These are phyloP conservation scores for Ceratocystis ficicola DNA, from an alignment of 2,329 filamentous ascomycete genomes.

Conservation along the genomic window DNA sequence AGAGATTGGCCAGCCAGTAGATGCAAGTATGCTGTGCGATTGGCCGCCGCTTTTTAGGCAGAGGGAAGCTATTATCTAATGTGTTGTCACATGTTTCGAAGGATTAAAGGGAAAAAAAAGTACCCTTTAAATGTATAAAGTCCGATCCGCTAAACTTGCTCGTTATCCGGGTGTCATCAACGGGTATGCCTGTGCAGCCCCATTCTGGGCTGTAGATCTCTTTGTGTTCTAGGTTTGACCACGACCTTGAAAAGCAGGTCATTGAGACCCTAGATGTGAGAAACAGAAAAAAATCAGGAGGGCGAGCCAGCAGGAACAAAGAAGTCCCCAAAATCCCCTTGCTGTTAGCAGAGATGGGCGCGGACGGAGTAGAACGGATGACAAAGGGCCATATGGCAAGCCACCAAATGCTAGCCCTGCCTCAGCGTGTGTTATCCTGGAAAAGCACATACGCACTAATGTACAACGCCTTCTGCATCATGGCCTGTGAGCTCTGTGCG, in stretches of 20 bases:
- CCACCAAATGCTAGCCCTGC: not conserved
- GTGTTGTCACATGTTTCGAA: no score
- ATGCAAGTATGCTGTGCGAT: not conserved
- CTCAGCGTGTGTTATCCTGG: not conserved
- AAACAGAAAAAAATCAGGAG: not conserved
- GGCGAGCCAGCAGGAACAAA: not conserved
- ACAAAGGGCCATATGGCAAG: conserved; percentile 6
- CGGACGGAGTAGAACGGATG: not conserved
- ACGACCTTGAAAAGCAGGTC: not conserved
- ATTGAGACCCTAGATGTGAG: not conserved
- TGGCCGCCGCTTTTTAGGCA: not conserved
- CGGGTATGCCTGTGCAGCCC: not conserved
- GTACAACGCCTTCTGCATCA: not conserved
- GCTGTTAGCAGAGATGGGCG: not conserved
- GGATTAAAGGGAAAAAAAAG: no score
- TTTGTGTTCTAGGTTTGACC: not conserved
- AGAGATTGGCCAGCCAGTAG: not conserved
- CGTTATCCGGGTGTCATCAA: not conserved
- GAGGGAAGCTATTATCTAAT: no score
- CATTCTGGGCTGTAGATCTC: not conserved
- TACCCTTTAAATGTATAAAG: no score
- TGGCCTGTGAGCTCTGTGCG: not conserved
- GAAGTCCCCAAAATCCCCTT: not conserved
- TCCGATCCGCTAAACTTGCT: not conserved
- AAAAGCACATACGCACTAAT: not conserved